Evolutionary conservation across 164 flowering plant species (phyloP).

Genomic region (Paratinospora sagittata): DNA sequence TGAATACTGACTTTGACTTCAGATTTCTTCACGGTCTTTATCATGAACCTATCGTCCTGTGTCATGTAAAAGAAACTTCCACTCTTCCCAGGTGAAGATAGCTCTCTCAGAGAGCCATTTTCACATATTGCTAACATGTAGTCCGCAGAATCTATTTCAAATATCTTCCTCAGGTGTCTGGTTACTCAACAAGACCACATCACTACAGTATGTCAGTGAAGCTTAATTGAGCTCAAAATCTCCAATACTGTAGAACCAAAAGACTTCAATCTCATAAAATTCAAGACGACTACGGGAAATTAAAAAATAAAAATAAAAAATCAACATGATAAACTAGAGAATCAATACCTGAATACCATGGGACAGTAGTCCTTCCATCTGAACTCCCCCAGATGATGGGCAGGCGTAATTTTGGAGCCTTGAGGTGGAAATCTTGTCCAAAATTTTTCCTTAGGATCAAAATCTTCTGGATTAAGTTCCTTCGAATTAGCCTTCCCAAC

Average conservation of each 20-base stretch:
- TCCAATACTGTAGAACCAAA: neutral
- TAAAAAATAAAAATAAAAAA: neutral
- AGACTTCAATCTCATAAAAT: constrained; percentile 1
- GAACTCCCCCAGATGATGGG: constrained; percentile 45
- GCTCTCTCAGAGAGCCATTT: constrained; percentile 73
- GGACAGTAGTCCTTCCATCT: constrained; percentile 65
- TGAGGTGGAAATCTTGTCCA: constrained; percentile 42
- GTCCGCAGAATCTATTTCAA: constrained; percentile 79
- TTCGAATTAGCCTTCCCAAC: neutral
- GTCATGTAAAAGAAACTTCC: constrained; percentile 83
- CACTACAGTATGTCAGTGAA: neutral
- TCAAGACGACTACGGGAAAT: neutral
- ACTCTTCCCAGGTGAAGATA: constrained; percentile 91
- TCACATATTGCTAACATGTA: constrained; percentile 89
- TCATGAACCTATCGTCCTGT: constrained; percentile 90
- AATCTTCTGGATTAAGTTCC: constrained; percentile 18
- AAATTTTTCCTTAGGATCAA: constrained; percentile 34
- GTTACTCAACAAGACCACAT: constrained; percentile 6
- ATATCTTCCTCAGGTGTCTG: constrained; percentile 65
- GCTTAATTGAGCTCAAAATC: constrained; percentile 4
- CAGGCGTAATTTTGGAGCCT: constrained; percentile 47
- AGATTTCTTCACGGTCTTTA: constrained; percentile 48
- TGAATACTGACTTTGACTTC: constrained; percentile 20
- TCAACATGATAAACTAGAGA: neutral
- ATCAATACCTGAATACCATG: constrained; percentile 44